A percentile compares a stretch with the other conserved stretches of the same genome.
Evolutionary conservation across 2,329 filamentous ascomycete genomes (phyloP).

Genomic region (Cladophialophora psammophila): DNA sequence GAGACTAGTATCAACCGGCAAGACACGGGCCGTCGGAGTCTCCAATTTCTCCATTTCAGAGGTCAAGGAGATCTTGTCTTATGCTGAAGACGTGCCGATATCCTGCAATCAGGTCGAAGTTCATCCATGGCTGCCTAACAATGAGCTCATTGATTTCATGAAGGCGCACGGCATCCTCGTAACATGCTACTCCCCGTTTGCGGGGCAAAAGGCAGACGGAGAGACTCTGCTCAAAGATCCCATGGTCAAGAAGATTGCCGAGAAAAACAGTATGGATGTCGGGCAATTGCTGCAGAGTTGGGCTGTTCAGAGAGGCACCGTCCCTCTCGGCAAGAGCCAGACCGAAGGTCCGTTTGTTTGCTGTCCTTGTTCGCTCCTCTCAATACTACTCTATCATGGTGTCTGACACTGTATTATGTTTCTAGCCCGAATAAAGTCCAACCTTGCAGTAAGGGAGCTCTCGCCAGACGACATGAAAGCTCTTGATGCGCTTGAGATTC

Average conservation of each 20-base stretch:
- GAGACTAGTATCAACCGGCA: slow-evolving; percentile 65
- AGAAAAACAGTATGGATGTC: slow-evolving; percentile 64
- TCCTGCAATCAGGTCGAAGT: slow-evolving; percentile 56
- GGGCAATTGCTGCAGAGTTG: slow-evolving; percentile 70
- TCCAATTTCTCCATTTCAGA: slow-evolving; percentile 73
- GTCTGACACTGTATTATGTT: neutral
- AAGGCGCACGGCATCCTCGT: slow-evolving; percentile 51
- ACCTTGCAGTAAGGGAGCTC: slow-evolving; percentile 61
- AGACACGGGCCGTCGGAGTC: slow-evolving; percentile 75
- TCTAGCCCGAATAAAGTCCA: slow-evolving; percentile 56
- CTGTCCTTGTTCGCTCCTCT: neutral
- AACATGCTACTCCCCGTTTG: slow-evolving; percentile 53
- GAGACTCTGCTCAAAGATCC: slow-evolving; percentile 55
- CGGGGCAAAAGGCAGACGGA: slow-evolving; percentile 27
- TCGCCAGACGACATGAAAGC: slow-evolving; percentile 65
- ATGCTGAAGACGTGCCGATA: slow-evolving; percentile 51
- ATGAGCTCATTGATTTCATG: slow-evolving; percentile 52
- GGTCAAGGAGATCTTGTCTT: slow-evolving; percentile 55
- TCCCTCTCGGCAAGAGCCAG: slow-evolving; percentile 74
- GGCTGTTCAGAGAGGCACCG: slow-evolving; percentile 71
- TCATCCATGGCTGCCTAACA: slow-evolving; percentile 58
- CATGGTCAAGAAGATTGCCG: slow-evolving; percentile 65
- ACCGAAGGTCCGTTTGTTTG: slow-evolving; percentile 47
- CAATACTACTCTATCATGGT: neutral
- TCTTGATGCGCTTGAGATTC: slow-evolving; percentile 54